Evolutionary conservation across 2,329 filamentous ascomycete genomes (phyloP).

Genomic region (Decorospora gaudefroyi): DNA sequence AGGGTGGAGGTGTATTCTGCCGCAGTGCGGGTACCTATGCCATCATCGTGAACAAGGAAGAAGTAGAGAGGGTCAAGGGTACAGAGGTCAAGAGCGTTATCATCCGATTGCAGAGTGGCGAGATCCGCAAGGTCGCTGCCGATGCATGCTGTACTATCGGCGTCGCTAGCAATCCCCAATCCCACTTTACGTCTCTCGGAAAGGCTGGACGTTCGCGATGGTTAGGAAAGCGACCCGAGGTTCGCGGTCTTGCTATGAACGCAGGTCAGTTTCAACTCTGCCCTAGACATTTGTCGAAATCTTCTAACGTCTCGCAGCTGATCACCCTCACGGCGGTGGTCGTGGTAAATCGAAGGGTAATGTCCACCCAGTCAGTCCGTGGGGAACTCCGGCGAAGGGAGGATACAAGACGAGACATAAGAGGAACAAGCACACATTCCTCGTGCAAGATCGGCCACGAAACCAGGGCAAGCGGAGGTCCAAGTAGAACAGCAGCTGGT

Average conservation of each 20-base stretch:
- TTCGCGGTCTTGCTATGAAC: slow-evolving; percentile 98
- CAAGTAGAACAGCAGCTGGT: slow-evolving; percentile 33
- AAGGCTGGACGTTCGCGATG: slow-evolving; percentile 93
- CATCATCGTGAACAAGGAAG: slow-evolving; percentile 85
- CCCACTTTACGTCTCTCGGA: slow-evolving; percentile 87
- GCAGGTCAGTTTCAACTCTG: slow-evolving; percentile 61
- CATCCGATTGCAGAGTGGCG: slow-evolving; percentile 87
- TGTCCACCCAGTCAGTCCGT: slow-evolving; percentile 89
- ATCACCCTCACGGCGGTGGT: slow-evolving; percentile 98
- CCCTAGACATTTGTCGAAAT: background rate
- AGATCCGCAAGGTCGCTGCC: slow-evolving; percentile 85
- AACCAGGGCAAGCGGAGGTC: slow-evolving; percentile 84
- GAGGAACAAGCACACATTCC: slow-evolving; percentile 87
- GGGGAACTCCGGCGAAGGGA: slow-evolving; percentile 88
- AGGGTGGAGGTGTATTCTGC: slow-evolving; percentile 84
- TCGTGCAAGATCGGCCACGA: slow-evolving; percentile 79
- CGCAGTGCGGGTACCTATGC: slow-evolving; percentile 93
- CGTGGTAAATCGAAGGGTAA: slow-evolving; percentile 99
- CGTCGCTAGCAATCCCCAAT: slow-evolving; percentile 88
- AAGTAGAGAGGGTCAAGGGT: slow-evolving; percentile 61
- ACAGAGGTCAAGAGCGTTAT: slow-evolving; percentile 78
- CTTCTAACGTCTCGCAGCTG: slow-evolving; percentile 57
- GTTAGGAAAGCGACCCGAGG: slow-evolving; percentile 92
- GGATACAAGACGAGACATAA: slow-evolving; percentile 91
- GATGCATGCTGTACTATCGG: slow-evolving; percentile 95